Base-by-base conservation (phyloP, 371 early-diverging fungal genomes). In the Funneliformis caledonium region DNA sequence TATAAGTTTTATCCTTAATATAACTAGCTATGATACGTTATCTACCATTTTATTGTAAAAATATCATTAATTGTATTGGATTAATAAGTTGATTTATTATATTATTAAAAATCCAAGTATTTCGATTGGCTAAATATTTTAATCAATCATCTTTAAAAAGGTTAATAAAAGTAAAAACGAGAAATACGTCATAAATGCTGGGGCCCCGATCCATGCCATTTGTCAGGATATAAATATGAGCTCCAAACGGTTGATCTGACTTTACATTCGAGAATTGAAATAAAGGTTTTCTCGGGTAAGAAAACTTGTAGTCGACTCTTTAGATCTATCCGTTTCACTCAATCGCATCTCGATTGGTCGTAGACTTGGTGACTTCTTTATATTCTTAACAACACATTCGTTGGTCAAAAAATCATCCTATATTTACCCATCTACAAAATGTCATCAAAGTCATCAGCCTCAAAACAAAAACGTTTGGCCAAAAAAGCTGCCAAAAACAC, bases 381-480 rank as follows among this genome's bases (percentile, higher is more conserved):
- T 19, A 56, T 19, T 56, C 56, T 56, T 56, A 56, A 52, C 37
- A 52, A 65, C 65, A 65, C 65, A 65, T 37, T 65, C 65, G 12
- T 65, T 65, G 65, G 65, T 56, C 56, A 56, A 16, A 69, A 22
- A 37, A 19, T 45, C 37, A 45, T 37, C 10, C 16, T n/a, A 45
- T 43, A 43, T n/a, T 43, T 43, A n/a, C 16, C 37, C n/a, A 69
- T 11, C 31, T 56, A 73, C 33, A 73, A 47, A 47, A 11, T 45
- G 19, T 45, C 47, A 19, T n/a, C 45, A 78, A 84, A 82, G 84
- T 81, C 89, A 22, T 94, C 94, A 64, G 92, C 91, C 70, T 94
- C 94, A 43, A 94, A 95, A 87, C 93, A 92, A 84, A 94, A 94
- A 88, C 93, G 95, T 83, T 87, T 92, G 82, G 94, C 93, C 43